phyloP scores from a whole-genome alignment of 305 asterid genomes.

The Stenogyne calaminthoides region DNA sequence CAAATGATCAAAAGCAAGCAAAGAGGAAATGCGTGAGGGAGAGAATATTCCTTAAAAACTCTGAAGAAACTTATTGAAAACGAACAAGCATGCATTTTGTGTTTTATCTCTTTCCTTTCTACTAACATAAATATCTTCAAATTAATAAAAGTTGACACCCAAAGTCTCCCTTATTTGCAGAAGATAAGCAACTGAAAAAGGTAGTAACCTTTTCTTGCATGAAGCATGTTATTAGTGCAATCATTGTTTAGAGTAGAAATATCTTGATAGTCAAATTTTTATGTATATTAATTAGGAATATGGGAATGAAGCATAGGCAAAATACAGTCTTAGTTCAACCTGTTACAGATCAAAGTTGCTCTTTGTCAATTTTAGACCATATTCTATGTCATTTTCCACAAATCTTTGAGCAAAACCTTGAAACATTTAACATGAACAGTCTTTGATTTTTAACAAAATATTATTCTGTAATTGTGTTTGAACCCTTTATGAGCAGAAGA shows the following conservation, averaged over 20 bases:
- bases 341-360: neutral
- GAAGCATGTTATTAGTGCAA: neutral
- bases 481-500: too few relatives aligned
- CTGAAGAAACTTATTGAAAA: neutral
- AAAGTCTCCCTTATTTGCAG: neutral
- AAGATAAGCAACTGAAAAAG: neutral
- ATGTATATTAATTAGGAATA: too few relatives aligned
- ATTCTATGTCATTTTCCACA: neutral
- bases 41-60: neutral
- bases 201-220: neutral
- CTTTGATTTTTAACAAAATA: neutral
- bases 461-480: neutral
- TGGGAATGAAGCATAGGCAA: too few relatives aligned
- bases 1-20: neutral
- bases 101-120: neutral
- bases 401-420: neutral
- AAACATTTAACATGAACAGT: neutral
- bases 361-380: neutral
- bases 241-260: neutral
- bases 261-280: neutral
- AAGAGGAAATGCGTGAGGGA: too few relatives aligned
- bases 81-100: slow-evolving; percentile 20
- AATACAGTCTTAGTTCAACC: too few relatives aligned
- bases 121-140: neutral
- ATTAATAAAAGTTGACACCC: neutral